Percentiles rank a stretch among this genome's conserved stretches.
phyloP scores from a whole-genome alignment of 2,329 filamentous ascomycete genomes.

The Talaromyces sp. region DNA sequence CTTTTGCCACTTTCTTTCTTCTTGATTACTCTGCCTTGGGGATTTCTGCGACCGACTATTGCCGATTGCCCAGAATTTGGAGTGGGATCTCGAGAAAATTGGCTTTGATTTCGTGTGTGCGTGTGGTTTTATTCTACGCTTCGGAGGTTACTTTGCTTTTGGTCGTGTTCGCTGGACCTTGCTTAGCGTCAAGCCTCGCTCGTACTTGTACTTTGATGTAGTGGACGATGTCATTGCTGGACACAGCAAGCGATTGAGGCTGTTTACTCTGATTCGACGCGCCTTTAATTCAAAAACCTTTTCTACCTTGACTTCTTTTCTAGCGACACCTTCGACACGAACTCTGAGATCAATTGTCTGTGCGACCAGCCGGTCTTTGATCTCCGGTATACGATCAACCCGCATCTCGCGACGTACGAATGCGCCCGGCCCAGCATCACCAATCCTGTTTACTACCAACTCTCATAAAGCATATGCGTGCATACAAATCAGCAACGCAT shows the following conservation, averaged over 20 bases:
- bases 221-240: neutral
- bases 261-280: neutral
- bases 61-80: neutral
- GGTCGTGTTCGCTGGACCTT: neutral
- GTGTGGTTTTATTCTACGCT: neutral
- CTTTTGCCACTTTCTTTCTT: constrained; percentile 3
- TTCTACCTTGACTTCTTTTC: neutral
- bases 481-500: constrained; percentile 2
- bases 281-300: no score
- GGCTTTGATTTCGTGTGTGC: neutral
- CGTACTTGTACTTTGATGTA: neutral
- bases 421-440: neutral
- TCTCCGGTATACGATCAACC: neutral
- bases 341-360: neutral
- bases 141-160: neutral
- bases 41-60: neutral
- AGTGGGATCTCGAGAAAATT: neutral
- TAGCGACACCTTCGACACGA: neutral
- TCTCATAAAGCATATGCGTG: neutral
- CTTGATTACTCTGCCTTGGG: neutral
- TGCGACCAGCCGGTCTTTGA: neutral
- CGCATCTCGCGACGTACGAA: neutral
- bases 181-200: neutral
- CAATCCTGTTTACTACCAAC: neutral
- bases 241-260: neutral